A percentile compares a stretch with the other conserved stretches of the same genome.
These are phyloP conservation scores for Colletotrichum agaves DNA, from an alignment of 2,329 filamentous ascomycete genomes.

Conservation along the genomic window DNA sequence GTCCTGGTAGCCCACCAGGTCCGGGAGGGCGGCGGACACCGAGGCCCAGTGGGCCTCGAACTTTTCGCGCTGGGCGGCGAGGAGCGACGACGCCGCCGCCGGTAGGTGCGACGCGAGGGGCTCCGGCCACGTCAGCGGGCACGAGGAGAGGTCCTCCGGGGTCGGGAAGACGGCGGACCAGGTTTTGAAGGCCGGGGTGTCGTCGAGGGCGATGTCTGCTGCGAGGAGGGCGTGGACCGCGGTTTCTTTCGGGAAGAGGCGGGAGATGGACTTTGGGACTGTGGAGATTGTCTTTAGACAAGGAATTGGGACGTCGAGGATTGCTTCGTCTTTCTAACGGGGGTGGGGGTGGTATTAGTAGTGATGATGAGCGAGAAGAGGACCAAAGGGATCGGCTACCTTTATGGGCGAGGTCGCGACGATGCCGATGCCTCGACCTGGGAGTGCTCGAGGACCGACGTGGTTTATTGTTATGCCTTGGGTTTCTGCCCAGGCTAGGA, in stretches of 20 bases:
- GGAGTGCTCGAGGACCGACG: slow-evolving; percentile 73
- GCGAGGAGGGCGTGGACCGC: slow-evolving; percentile 79
- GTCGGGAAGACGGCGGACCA: slow-evolving; percentile 79
- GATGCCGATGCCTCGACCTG: slow-evolving; percentile 81
- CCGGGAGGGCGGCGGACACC: slow-evolving; percentile 45
- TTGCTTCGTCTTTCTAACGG: slow-evolving; percentile 56
- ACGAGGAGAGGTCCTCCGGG: slow-evolving; percentile 63
- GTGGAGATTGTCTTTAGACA: slow-evolving; percentile 73
- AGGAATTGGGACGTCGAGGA: slow-evolving; percentile 73
- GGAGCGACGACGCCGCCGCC: slow-evolving; percentile 52
- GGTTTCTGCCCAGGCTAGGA: slow-evolving; percentile 74
- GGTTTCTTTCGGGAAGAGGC: slow-evolving; percentile 62
- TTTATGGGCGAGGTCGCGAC: slow-evolving; percentile 74
- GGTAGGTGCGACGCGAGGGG: slow-evolving; percentile 61
- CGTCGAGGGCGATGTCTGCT: slow-evolving; percentile 70
- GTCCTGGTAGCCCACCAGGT: slow-evolving; percentile 47
- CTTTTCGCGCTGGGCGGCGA: slow-evolving; percentile 62
- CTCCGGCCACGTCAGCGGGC: slow-evolving; percentile 61
- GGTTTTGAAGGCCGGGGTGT: slow-evolving; percentile 55
- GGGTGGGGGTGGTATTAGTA: too few relatives aligned
- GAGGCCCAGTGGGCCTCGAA: slow-evolving; percentile 54
- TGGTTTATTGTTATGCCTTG: slow-evolving; percentile 75
- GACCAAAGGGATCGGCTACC: slow-evolving; percentile 53
- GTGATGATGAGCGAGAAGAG: not conserved
- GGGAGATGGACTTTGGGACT: slow-evolving; percentile 63